Base-by-base conservation (phyloP, 495 filamentous ascomycete genomes). In the Mycothermus thermophilus region DNA sequence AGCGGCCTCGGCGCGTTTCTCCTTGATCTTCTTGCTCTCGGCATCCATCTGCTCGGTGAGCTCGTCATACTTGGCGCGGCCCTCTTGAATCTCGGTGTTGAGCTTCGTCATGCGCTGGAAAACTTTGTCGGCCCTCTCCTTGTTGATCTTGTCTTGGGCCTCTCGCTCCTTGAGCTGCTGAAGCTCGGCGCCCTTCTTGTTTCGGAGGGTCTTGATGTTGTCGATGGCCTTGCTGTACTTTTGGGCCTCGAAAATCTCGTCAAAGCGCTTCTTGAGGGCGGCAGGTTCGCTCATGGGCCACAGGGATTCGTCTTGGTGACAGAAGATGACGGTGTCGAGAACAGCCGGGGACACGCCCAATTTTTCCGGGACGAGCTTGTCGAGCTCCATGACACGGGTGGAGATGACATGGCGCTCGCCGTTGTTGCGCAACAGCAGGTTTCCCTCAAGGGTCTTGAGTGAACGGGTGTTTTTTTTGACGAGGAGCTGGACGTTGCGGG, bases 211-310 rank as follows among this genome's bases (percentile, higher is more conserved):
- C 51, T 90, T 94, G 54, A 97, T 80, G 43, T 88, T 93, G 19
- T 93, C 86, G 43, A 96, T 93, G 4, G 85, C 90, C 48, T 94
- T 95, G 27, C 86, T 93, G 60, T 95, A 97, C 51, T 92, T 93
- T 59, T 80, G 60, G 5, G 90, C 90, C 55, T 96, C 92, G 47
- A 97, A 97, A 15, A 97, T 96, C 47, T 94, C 86, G 50, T 97
- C 90, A 36, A 97, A 97, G 24, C 72, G 75, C 59, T 90, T 88
- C 59, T 97, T 97, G 16, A 97, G 63, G 3, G 70, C 70, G 0
- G 64, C 54, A 0, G 88, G 84, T 48, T 92, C 84, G 47, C 86
- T 93, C 80, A 97, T 85, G 9, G 90, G 90, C 90, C 90, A 97
- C 29, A 96, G 54, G 35, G 88, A 94, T 40, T 97, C 90, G 43